Evolutionary conservation across 2,329 filamentous ascomycete species (phyloP), one percentile per base, ranked within the genome.

Genomic region (Ceratocystis variospora): DNA sequence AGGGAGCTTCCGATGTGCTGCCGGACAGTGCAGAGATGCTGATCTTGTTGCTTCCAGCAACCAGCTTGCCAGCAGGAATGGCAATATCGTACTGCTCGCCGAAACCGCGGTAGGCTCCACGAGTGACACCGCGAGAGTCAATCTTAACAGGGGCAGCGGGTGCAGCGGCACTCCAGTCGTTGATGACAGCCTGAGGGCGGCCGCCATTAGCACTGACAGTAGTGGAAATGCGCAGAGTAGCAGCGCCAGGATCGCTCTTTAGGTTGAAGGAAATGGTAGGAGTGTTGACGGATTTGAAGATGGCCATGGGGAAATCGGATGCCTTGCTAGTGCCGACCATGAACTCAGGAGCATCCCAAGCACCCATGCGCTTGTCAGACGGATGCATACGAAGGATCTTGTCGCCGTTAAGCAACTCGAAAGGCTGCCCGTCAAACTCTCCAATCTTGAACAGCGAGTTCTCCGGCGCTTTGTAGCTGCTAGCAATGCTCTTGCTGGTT

Each of bases 301-400:
- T 73, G 0, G 85, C 85, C 85, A 88, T 87, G 55, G 85, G 84
- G 71, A 87, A 85, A 67, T 80, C 78, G 3, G 75, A 74, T 1
- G 79, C 71, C 5, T 75, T 72, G 28, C 80, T 82, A 25, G 78
- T 79, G 50, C 83, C 84, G 10, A 86, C 80, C 1, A 81, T 86
- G 74, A 85, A 87, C 0, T 83, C 87, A 12, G 79, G 70, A 0
- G 83, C 79, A 0, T 77, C 79, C 85, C 85, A 88, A 66, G 76
- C 77, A 31, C 77, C 74, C 85, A 88, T 88, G 71, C 85, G 81
- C 48, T 74, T 75, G 73, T 87, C 86, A 3, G 82, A 83, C 2
- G 85, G 86, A 72, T 88, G 86, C 85, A 88, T 88, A 63, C 83
- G 80, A 15, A 84, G 78, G 72, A 86, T 82, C 71, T 86, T 86